Evolutionary conservation across 2,329 filamentous ascomycete species (phyloP), one percentile per base, ranked within the genome.

Genomic region (Paecilomyces niveus): DNA sequence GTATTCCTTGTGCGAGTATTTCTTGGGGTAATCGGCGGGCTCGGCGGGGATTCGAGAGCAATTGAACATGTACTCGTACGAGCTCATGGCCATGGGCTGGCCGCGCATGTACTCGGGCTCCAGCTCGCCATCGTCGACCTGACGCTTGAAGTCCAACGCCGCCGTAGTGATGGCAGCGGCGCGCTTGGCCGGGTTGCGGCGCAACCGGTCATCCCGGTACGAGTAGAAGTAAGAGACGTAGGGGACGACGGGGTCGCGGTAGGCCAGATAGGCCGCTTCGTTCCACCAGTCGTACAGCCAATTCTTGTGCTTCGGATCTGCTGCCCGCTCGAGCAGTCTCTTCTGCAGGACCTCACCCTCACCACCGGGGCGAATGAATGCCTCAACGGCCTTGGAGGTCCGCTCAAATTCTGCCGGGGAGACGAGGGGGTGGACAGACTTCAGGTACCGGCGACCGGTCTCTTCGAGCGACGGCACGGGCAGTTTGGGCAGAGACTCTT

Each of bases 211-310:
- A 76, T 99, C 94, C 65, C 91, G 86, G 80, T 97, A 93, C 57
- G 92, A 97, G 81, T 99, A 99, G 80, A 99, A 99, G 84, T 99
- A 99, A 76, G 91, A 96, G 70, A 99, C 94, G 73, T 97, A 99
- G 61, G 94, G 94, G 18, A 97, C 90, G 53, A 99, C 90, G 10
- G 94, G 94, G 74, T 97, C 94, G 65, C 93, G 89, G 80, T 97
- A 97, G 64, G 79, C 83, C 64, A 99, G 85, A 78, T 99, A 99
- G 59, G 94, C 94, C 3, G 87, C 85, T 56, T 96, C 86, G 74
- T 99, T 97, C 94, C 94, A 99, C 94, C 94, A 99, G 67, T 99
- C 93, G 67, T 89, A 87, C 58, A 99, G 82, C 94, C 94, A 99
- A 78, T 97, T 99, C 79, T 89, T 91, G 72, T 84, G 79, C 62